Percentiles rank a stretch among this genome's conserved stretches.
Conservation (phyloP, 345 rosid genomes). For the Gossypium turneri region DNA sequence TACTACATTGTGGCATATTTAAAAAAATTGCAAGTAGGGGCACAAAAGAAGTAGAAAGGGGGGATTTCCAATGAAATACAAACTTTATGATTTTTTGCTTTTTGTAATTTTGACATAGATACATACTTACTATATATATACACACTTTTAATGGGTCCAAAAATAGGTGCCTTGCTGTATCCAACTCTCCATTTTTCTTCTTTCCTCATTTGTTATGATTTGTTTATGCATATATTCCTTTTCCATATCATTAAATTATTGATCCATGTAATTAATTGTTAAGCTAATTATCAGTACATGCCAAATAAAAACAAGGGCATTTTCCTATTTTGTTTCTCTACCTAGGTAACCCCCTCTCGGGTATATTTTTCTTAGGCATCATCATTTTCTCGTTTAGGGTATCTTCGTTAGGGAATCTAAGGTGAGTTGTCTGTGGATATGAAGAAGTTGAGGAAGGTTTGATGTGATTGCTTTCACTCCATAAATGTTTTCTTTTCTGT, state of each 20-base stretch:
- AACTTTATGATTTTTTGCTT: not conserved
- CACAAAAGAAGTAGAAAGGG: not conserved
- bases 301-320: not conserved
- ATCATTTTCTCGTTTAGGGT: slow-evolving; percentile 36
- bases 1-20: too few relatives aligned
- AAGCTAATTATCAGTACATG: not conserved
- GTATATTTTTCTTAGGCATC: not conserved
- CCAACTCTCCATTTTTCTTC: slow-evolving; percentile 15
- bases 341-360: too few relatives aligned
- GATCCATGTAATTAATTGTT: not conserved
- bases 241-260: too few relatives aligned
- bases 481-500: not conserved
- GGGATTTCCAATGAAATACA: slow-evolving; percentile 10
- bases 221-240: slow-evolving; percentile 18
- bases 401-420: slow-evolving; percentile 43
- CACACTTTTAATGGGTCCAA: slow-evolving; percentile 21
- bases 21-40: too few relatives aligned
- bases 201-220: not conserved
- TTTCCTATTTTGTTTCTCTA: not conserved
- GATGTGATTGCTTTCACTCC: slow-evolving; percentile 6
- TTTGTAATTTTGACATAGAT: not conserved
- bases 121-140: not conserved
- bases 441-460: not conserved
- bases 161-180: slow-evolving; percentile 25
- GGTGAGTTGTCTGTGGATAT: slow-evolving; percentile 22